Percentiles rank a stretch among this genome's conserved stretches.
Evolutionary conservation across 2,329 filamentous ascomycete species (phyloP).

Genomic region (Aspergillus sp.): DNA sequence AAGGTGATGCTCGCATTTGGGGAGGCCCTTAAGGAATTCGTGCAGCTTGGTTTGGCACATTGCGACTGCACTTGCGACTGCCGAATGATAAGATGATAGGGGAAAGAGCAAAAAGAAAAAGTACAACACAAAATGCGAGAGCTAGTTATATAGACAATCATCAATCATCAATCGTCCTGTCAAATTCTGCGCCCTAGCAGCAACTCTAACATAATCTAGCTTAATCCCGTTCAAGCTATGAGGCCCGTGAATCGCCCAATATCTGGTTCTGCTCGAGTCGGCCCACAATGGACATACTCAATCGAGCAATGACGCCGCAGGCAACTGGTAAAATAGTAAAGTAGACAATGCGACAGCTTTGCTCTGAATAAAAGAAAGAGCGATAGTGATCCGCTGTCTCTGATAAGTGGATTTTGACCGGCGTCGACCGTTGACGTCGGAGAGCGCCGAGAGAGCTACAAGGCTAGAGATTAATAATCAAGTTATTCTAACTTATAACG

Average conservation of each 20-base stretch:
- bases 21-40: conserved; percentile 57
- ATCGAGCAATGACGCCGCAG: neutral
- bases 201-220: neutral
- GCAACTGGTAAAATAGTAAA: neutral
- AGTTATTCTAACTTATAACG: too few relatives aligned
- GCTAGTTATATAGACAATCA: neutral
- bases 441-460: too few relatives aligned
- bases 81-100: neutral
- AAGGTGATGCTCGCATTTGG: conserved; percentile 77
- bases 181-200: too few relatives aligned
- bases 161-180: too few relatives aligned
- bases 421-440: too few relatives aligned
- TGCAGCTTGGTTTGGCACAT: conserved; percentile 55
- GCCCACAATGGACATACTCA: neutral
- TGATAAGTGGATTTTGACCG: too few relatives aligned
- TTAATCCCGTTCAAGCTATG: too few relatives aligned
- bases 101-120: neutral
- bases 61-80: neutral
- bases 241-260: neutral
- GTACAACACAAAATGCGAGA: neutral
- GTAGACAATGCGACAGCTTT: neutral
- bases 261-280: neutral
- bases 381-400: too few relatives aligned
- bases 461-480: too few relatives aligned
- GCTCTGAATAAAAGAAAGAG: too few relatives aligned